Base-by-base conservation (phyloP, 2,329 filamentous ascomycete genomes). In the Lizonia empirigonia region DNA sequence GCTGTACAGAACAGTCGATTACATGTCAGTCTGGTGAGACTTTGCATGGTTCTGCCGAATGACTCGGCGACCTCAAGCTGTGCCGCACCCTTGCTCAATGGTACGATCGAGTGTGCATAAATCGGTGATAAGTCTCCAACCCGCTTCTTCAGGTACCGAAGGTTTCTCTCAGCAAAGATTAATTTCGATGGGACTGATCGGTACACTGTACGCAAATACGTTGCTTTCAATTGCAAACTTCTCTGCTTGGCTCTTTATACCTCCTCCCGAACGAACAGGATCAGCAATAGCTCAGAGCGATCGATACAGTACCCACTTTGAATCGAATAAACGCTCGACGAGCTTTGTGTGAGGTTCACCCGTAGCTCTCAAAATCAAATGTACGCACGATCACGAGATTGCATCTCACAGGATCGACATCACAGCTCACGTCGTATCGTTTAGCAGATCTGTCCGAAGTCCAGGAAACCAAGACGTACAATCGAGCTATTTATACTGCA, bases 61-160 rank as follows among this genome's bases (percentile, higher is more conserved):
- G 23, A 36, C 26, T 51, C 36, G 46, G 26, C 46, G 33, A 39
- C 20, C 13, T 19, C 7, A 13, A 34, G 12, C 50, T 24, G 44
- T 48, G 50, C 50, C 50, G 44, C 44, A 36, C 18, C 44, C 44
- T 44, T 48, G 34, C 39, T 23, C 48, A 48, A 53, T 39, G 34
- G 29, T 35, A 15, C 27, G 5, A 5, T 24, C 34, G 7, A 40
- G 24, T 18, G 32, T 30, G 40, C 32, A 42, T 42, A 52, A 10
- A 47, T 16, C 5, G 10, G 22, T 9, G 20, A 36, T 10, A 22
- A 23, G 13, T 2, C 6, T 12, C 16, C 19, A 22, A 2, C 7
- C 2, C 7, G 7, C 3, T 24, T 12, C 5, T 18, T 24, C 7
- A 18, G 3, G 13, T 10, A 2, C 3, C 10, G 15, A 34, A 19